Evolutionary conservation across 2,329 filamentous ascomycete genomes (phyloP).

Genomic region (Alternaria burnsii): DNA sequence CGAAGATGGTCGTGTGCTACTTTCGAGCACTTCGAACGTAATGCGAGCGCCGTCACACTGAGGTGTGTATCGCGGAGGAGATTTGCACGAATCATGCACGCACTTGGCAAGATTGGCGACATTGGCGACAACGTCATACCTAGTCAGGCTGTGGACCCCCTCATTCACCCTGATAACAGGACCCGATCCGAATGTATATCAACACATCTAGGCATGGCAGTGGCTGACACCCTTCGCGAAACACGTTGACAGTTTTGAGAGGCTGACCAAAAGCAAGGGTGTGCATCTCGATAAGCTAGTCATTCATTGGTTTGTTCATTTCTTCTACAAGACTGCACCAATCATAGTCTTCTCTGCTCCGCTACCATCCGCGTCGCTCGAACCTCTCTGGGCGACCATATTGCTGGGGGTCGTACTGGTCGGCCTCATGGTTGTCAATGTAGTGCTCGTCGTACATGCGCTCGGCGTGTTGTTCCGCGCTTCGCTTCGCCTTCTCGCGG

Average conservation of each 20-base stretch:
- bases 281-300: not conserved
- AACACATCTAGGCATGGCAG: not conserved
- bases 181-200: not conserved
- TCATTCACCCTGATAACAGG: not conserved
- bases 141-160: not conserved
- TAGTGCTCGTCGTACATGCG: constrained; percentile 61
- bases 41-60: constrained; percentile 8
- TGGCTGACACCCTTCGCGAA: not conserved
- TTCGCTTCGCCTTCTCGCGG: constrained; percentile 57
- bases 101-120: constrained; percentile 15
- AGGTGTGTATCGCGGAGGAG: not conserved
- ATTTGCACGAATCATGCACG: constrained; percentile 19
- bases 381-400: constrained; percentile 47
- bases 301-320: not conserved
- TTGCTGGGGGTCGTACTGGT: constrained; percentile 58
- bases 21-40: not conserved
- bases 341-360: constrained; percentile 2
- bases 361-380: constrained; percentile 41
- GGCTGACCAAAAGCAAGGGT: not conserved
- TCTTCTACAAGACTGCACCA: constrained; percentile 1
- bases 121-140: constrained; percentile 19
- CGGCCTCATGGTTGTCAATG: constrained; percentile 48
- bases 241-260: not conserved
- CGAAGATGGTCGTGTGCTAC: constrained; percentile 1
- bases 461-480: constrained; percentile 56